Evolutionary conservation across 176 grass and related monocot species (phyloP), one percentile per base, ranked within the genome.

Genomic region (Cenchrus purpureus): DNA sequence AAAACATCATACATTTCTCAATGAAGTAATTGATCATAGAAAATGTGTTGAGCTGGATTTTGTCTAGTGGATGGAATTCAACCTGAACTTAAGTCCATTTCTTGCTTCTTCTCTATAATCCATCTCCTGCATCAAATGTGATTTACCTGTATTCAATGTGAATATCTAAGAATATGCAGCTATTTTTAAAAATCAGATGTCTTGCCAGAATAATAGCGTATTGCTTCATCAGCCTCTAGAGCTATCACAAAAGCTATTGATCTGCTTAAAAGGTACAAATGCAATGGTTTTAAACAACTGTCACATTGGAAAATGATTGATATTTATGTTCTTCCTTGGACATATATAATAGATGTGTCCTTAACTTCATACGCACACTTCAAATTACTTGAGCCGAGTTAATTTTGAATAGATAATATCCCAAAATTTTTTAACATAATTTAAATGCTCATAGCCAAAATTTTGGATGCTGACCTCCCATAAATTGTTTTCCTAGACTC

Each of bases 111-210:
- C 91, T 86, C 81, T 93, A 79, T 98, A 98, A 93, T 98, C 93
- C 96, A 98, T 95, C 96, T 98, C 93, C 96, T 98, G 96, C 96
- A 98, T 95, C 73, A 95, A 98, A 98, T 90, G 89, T 83, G 91
- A 93, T 95, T 93, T 88, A 93, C 96, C 96, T 98, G 96, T 98
- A 95, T 98, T 98, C 96, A 98, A 98, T 95, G 83, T 48, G 70
- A 94, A 98, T 85, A 57, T 90, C 95, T 93, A 97, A 93, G 92
- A 89, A 86, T 83, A 95, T 88, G 78, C n/a, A 31, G 55, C 73
- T 73, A 65, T 46, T 61, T 48, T 71, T 22, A 86, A 40, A 40
- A 37, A 65, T 28, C 10, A 82, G 66, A 63, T 82, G 37, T 29
- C 65, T 76, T 80, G 64, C 7, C 16, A 68, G 45, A 65, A 82